Evolutionary conservation across 768 basidiomycete species (phyloP).

Genomic region (Trametopsis cervina): DNA sequence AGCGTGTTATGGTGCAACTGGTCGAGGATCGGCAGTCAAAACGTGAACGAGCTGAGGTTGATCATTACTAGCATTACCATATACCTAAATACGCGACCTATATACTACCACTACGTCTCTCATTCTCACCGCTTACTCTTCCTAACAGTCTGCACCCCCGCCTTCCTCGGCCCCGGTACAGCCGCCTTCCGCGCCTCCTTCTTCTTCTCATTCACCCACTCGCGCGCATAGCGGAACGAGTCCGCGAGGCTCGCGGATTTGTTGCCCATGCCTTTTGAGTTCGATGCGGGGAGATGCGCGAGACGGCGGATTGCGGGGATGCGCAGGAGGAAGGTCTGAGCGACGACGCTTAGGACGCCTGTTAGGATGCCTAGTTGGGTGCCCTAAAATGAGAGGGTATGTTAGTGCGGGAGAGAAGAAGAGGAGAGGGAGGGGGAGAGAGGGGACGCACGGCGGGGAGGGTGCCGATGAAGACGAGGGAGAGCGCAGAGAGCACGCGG

Average conservation of each 20-base stretch:
- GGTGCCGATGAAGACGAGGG: constrained; percentile 43
- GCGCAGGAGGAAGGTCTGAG: constrained; percentile 43
- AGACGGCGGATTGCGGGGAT: constrained; percentile 32
- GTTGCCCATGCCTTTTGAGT: constrained; percentile 7
- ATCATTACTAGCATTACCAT: too few species aligned
- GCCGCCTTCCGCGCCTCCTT: not conserved
- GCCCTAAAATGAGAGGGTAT: constrained; percentile 35
- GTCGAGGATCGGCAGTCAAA: too few species aligned
- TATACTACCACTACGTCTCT: too few species aligned
- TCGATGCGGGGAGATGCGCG: constrained; percentile 27
- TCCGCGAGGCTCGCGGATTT: constrained; percentile 24
- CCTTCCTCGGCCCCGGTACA: not conserved
- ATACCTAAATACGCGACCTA: too few species aligned
- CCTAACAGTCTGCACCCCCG: too few species aligned
- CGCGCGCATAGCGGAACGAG: constrained; percentile 13
- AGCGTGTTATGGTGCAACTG: too few species aligned
- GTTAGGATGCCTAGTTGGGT: constrained; percentile 51
- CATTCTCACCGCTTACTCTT: too few species aligned
- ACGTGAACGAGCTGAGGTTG: too few species aligned
- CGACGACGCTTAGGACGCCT: constrained; percentile 37
- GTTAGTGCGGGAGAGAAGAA: not conserved
- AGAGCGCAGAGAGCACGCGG: constrained; percentile 45
- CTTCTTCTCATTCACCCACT: constrained; percentile 3
- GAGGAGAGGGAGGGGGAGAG: not conserved
- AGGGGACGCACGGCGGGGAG: constrained; percentile 58